phyloP scores from a whole-genome alignment of 1,139 yeast genomes.

The Yamadazyma aaseri region DNA sequence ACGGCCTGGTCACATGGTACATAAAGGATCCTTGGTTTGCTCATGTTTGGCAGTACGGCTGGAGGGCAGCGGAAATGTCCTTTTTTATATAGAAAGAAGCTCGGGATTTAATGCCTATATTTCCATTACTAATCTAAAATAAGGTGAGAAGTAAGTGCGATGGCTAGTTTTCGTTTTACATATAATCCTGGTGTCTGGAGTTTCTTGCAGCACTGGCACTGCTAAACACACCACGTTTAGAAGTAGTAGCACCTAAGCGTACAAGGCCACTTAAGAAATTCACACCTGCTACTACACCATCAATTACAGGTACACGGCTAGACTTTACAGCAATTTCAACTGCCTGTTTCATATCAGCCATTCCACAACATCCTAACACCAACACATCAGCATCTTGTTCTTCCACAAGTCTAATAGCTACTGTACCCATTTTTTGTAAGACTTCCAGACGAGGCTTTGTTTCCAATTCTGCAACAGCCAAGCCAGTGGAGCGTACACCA shows the following conservation, averaged over 20 bases:
- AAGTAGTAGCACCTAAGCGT: conserved; percentile 17
- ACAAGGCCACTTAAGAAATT: conserved; percentile 19
- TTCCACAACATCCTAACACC: conserved; percentile 32
- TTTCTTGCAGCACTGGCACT: conserved; percentile 10
- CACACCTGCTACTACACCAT: conserved; percentile 23
- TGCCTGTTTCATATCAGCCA: conserved; percentile 30
- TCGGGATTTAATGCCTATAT: too few relatives aligned
- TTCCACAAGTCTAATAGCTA: conserved; percentile 21
- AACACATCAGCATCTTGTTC: conserved; percentile 26
- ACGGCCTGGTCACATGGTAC: conserved; percentile 33
- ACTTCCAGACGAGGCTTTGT: conserved; percentile 27
- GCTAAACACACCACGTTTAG: conserved; percentile 16
- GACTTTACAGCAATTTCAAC: conserved; percentile 22
- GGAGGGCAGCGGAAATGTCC: too few relatives aligned
- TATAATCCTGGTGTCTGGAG: conserved; percentile 3
- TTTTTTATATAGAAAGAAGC: too few relatives aligned
- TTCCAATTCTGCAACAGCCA: conserved; percentile 28
- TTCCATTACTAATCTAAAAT: too few relatives aligned
- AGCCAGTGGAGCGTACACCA: conserved; percentile 27
- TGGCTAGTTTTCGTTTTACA: too few relatives aligned
- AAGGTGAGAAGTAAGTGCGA: too few relatives aligned
- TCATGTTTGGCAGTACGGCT: too few relatives aligned
- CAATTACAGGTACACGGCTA: conserved; percentile 19
- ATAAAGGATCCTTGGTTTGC: conserved; percentile 31
- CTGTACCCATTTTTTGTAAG: conserved; percentile 19